Evolutionary conservation across 805 yeast genomes (phyloP).

Genomic region (Ogataea henricii): DNA sequence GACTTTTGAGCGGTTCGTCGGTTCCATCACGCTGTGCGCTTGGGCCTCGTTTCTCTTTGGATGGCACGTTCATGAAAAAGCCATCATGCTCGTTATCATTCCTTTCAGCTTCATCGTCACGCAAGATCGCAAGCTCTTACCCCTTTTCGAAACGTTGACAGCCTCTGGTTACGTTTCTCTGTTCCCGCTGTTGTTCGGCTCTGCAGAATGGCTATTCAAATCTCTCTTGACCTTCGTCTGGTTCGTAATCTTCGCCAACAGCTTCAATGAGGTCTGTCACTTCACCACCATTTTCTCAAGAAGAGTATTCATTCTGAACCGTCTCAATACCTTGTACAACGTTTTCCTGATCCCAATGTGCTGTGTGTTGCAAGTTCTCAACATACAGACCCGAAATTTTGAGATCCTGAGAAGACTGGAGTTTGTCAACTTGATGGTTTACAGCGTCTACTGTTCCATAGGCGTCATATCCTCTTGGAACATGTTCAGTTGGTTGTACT

Average conservation of each 20-base stretch:
- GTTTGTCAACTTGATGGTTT: slow-evolving; percentile 76
- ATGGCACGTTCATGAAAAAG: slow-evolving; percentile 99
- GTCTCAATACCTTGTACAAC: slow-evolving; percentile 67
- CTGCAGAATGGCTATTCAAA: slow-evolving; percentile 80
- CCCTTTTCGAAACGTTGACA: slow-evolving; percentile 69
- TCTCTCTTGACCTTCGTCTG: slow-evolving; percentile 77
- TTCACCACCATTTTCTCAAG: slow-evolving; percentile 41
- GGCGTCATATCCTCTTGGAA: slow-evolving; percentile 89
- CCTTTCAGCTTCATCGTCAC: slow-evolving; percentile 82
- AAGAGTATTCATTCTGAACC: slow-evolving; percentile 65
- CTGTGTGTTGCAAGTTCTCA: slow-evolving; percentile 43
- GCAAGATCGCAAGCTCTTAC: slow-evolving; percentile 68
- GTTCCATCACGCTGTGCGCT: slow-evolving; percentile 85
- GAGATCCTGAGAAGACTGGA: slow-evolving; percentile 59
- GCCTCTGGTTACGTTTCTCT: slow-evolving; percentile 84
- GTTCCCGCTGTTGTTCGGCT: slow-evolving; percentile 82
- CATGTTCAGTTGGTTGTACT: slow-evolving; percentile 85
- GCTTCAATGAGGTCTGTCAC: slow-evolving; percentile 68
- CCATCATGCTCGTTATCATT: slow-evolving; percentile 82
- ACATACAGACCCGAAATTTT: slow-evolving; percentile 56
- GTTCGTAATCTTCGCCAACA: slow-evolving; percentile 75
- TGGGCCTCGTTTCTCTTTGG: slow-evolving; percentile 91
- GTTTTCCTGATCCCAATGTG: slow-evolving; percentile 70
- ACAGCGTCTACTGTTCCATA: slow-evolving; percentile 81
- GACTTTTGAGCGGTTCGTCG: slow-evolving; percentile 74